A percentile compares a stretch with the other conserved stretches of the same genome.
Evolutionary conservation across 2,329 filamentous ascomycete genomes (phyloP).

Genomic region (Diplodia seriata): DNA sequence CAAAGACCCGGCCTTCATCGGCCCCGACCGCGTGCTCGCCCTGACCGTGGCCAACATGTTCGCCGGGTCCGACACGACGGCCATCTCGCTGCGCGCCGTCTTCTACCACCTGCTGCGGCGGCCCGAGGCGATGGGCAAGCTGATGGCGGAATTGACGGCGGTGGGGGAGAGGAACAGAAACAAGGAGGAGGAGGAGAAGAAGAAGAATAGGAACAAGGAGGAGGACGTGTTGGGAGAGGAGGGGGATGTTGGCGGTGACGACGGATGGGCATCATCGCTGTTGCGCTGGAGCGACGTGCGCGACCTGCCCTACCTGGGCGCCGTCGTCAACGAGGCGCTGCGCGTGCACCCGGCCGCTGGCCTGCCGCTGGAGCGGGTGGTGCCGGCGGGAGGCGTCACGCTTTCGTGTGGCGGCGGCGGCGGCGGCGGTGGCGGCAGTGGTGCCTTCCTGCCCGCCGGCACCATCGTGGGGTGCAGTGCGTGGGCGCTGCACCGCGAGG

Average conservation of each 20-base stretch:
- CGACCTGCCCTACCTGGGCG: conserved; percentile 54
- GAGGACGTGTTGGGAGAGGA: conserved; percentile 34
- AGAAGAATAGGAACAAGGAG: conserved; percentile 40
- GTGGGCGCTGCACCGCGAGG: conserved; percentile 27
- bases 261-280: conserved; percentile 35
- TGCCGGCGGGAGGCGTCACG: conserved; percentile 50
- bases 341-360: conserved; percentile 59
- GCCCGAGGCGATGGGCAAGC: conserved; percentile 36
- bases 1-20: conserved; percentile 11
- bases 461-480: conserved; percentile 26
- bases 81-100: conserved; percentile 45
- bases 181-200: conserved; percentile 38
- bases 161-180: conserved; percentile 37
- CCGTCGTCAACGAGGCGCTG: conserved; percentile 60
- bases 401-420: too few relatives aligned
- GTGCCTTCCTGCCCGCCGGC: conserved; percentile 1
- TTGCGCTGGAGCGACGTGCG: conserved; percentile 11
- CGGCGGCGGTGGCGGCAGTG: conserved; percentile 10
- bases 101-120: conserved; percentile 48
- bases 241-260: conserved; percentile 38
- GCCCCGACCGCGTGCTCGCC: conserved; percentile 7
- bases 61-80: conserved; percentile 33
- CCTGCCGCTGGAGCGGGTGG: conserved; percentile 59
- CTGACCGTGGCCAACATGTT: conserved; percentile 23
- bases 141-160: conserved; percentile 42